These are phyloP conservation scores for Parsonsia alboflavescens DNA, from an alignment of 257 asterid species.

Conservation along the genomic window DNA sequence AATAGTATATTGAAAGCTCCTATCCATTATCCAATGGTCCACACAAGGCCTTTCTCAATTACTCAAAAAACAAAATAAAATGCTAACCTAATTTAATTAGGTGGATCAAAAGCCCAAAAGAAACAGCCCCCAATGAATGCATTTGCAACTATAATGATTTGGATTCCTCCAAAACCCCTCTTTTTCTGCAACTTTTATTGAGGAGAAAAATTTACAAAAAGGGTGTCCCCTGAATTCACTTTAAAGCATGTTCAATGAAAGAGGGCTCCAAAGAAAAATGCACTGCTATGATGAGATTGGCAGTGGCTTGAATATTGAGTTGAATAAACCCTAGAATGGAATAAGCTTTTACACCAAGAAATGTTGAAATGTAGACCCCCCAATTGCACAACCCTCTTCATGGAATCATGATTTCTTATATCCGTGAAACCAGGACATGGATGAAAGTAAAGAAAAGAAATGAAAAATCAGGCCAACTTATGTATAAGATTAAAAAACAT, in stretches of 20 bases:
- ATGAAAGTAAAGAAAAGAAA: neutral
- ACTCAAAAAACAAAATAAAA: neutral
- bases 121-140: neutral
- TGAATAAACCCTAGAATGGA: neutral
- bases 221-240: slow-evolving; percentile 9
- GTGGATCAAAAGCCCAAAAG: neutral
- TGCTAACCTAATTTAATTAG: neutral
- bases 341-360: slow-evolving; percentile 34
- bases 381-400: slow-evolving; percentile 17
- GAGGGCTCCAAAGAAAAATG: slow-evolving; percentile 9
- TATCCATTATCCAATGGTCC: neutral
- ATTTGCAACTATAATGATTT: slow-evolving; percentile 9
- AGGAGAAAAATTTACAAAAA: slow-evolving; percentile 8
- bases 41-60: neutral
- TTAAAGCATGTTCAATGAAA: slow-evolving; percentile 1
- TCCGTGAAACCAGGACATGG: slow-evolving; percentile 14
- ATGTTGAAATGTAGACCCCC: slow-evolving; percentile 33
- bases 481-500: too few species aligned
- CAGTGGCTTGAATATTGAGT: slow-evolving; percentile 10
- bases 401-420: slow-evolving; percentile 22
- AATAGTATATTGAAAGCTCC: slow-evolving; percentile 1
- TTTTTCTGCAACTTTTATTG: neutral
- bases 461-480: too few species aligned
- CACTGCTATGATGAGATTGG: slow-evolving; percentile 24
- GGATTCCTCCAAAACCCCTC: slow-evolving; percentile 6